phyloP scores from a whole-genome alignment of 1,284 basidiomycete species.

The Cystobasidium pallidum region DNA sequence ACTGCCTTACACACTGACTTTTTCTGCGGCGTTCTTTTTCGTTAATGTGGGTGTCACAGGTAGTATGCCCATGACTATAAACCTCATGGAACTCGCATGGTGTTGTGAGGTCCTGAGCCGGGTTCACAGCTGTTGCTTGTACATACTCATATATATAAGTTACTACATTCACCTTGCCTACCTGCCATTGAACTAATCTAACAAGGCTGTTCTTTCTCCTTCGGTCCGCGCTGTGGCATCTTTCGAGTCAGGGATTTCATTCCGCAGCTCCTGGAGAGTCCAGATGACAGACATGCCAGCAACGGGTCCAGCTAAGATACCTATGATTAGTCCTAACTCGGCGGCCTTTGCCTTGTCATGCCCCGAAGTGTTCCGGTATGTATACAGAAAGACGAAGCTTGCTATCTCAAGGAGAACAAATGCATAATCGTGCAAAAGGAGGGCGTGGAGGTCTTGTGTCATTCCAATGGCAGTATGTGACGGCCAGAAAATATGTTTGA shows the following conservation, averaged over 20 bases:
- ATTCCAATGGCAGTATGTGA: background rate
- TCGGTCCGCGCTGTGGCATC: background rate
- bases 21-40: no score
- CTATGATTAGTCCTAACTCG: background rate
- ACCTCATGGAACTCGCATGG: no score
- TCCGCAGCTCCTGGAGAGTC: conserved; percentile 7
- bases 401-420: conserved; percentile 24
- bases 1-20: no score
- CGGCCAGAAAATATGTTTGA: conserved; percentile 35
- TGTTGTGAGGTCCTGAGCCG: no score
- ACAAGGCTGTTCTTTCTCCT: background rate
- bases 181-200: background rate
- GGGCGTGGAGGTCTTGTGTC: conserved; percentile 23
- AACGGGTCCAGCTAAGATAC: background rate
- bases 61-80: no score
- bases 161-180: background rate
- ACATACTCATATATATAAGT: no score
- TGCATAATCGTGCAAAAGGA: conserved; percentile 35
- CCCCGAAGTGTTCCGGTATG: background rate
- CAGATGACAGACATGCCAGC: conserved; percentile 16
- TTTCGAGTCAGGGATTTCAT: background rate
- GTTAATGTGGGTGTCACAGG: no score
- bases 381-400: conserved; percentile 14
- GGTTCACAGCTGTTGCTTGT: no score
- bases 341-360: background rate